Percentiles rank a stretch among this genome's conserved stretches.
Conservation (phyloP, 306 rosid genomes). For the Crotalaria pallida region DNA sequence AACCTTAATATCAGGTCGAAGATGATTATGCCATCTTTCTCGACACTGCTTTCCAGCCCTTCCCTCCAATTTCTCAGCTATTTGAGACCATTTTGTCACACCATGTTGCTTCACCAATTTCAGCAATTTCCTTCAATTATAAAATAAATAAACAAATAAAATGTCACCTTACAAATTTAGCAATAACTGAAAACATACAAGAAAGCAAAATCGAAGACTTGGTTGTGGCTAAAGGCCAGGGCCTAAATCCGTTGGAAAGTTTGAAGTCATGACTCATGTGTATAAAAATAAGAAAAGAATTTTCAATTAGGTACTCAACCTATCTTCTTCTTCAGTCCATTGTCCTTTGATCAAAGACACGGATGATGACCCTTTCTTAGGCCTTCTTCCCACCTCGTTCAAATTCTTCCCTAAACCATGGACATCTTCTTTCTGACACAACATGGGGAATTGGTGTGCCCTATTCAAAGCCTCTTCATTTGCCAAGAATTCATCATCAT, state of each 20-base stretch:
- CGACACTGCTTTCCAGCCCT: conserved; percentile 94
- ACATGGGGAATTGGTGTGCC: conserved; percentile 18
- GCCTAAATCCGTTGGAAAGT: too few species aligned
- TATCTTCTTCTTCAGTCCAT: conserved; percentile 90
- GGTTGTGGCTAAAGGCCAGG: too few species aligned
- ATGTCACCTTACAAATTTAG: not conserved
- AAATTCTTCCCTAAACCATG: conserved; percentile 2
- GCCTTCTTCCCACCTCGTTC: conserved; percentile 34
- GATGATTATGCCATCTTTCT: conserved; percentile 96
- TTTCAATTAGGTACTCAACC: conserved; percentile 33
- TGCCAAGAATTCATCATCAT: conserved; percentile 14
- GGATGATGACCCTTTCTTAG: conserved; percentile 28
- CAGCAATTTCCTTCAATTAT: conserved; percentile 44
- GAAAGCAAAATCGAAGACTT: too few species aligned
- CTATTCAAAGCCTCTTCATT: conserved; percentile 31
- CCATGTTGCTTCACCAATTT: conserved; percentile 80
- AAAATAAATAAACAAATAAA: not conserved
- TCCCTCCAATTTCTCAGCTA: conserved; percentile 68
- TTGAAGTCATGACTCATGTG: too few species aligned
- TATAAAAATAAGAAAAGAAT: not conserved
- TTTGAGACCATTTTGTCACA: conserved; percentile 77
- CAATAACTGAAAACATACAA: not conserved
- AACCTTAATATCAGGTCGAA: conserved; percentile 94
- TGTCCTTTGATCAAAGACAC: conserved; percentile 68
- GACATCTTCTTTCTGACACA: conserved; percentile 17